phyloP scores from a whole-genome alignment of 805 yeast genomes.

The Candida boleticola region DNA sequence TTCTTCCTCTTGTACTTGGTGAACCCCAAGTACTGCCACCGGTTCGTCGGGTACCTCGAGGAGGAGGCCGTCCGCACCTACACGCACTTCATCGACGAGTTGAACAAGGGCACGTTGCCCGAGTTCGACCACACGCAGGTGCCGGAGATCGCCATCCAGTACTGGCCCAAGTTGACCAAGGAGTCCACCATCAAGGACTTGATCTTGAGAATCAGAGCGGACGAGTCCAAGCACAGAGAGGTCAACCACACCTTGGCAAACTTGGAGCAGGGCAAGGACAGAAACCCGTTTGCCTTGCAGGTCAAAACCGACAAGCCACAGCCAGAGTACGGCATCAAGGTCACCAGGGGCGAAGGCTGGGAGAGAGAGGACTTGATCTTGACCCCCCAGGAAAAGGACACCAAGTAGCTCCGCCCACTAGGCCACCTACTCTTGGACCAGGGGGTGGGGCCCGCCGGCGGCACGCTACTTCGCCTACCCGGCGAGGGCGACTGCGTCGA shows the following conservation, averaged over 20 bases:
- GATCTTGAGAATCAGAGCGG: conserved; percentile 64
- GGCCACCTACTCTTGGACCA: too few relatives aligned
- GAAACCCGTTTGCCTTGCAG: conserved; percentile 64
- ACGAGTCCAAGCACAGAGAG: conserved; percentile 77
- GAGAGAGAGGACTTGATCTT: conserved; percentile 33
- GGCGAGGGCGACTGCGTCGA: too few relatives aligned
- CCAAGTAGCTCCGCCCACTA: too few relatives aligned
- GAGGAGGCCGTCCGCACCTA: conserved; percentile 76
- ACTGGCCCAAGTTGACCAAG: conserved; percentile 56
- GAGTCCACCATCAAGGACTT: conserved; percentile 57
- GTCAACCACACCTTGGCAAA: conserved; percentile 77
- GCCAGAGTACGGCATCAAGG: conserved; percentile 35
- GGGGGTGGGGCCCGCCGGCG: too few relatives aligned
- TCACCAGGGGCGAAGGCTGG: conserved; percentile 38
- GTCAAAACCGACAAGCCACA: conserved; percentile 38
- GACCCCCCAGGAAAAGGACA: background rate
- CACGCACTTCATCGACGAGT: conserved; percentile 53
- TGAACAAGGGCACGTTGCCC: conserved; percentile 50
- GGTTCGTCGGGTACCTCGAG: conserved; percentile 76
- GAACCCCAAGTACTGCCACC: conserved; percentile 63
- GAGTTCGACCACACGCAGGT: conserved; percentile 43
- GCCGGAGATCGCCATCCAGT: conserved; percentile 60
- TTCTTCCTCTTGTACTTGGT: conserved; percentile 60
- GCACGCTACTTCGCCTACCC: too few relatives aligned
- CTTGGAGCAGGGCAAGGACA: conserved; percentile 48